Evolutionary conservation across 345 rosid genomes (phyloP), one percentile per base, ranked within the genome.

Genomic region (Luvunga scandens): DNA sequence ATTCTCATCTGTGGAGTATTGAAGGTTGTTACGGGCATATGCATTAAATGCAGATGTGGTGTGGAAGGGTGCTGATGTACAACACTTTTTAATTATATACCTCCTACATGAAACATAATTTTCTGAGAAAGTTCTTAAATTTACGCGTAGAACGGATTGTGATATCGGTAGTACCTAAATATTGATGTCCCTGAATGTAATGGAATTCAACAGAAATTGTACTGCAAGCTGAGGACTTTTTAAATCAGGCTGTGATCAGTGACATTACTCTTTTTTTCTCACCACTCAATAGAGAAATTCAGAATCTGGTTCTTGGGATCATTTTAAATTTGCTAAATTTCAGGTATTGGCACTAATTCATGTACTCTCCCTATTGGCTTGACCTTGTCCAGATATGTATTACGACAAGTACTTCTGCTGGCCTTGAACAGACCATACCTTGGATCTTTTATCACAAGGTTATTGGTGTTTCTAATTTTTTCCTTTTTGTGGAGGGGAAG

Each of bases 401-500:
- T 81, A 89, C 91, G 4, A 86, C 98, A 50, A 96, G 97, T 84
- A 96, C 95, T 80, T 94, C 98, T 25, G 99, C 94, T 69, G 99
- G 98, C 39, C 81, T 96, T 76, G 95, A 92, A 69, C 98, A 94
- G 83, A 94, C 82, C 59, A 68, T 96, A 42, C 99, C 97, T 0
- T 96, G 99, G 99, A 79, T 94, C 22, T 94, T 86, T 77, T 94
- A 86, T 84, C 98, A 96, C 85, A 96, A 94, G 85, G 97, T 90
- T 77, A 88, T 90, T 78, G 99, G 98, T 30, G 93, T 92, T 83
- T 94, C 98, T 18, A 84, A 85, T 13, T 94, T 94, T 83, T 90
- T 91, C 68, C 91, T 96, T 42, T 96, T 96, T 42, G 98, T 96
- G 81, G 98, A 96, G 66, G 99, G 99, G 50, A 94, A 91, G 80